Base-by-base conservation (phyloP, 1,284 basidiomycete species). In the Sparassis latifolia region DNA sequence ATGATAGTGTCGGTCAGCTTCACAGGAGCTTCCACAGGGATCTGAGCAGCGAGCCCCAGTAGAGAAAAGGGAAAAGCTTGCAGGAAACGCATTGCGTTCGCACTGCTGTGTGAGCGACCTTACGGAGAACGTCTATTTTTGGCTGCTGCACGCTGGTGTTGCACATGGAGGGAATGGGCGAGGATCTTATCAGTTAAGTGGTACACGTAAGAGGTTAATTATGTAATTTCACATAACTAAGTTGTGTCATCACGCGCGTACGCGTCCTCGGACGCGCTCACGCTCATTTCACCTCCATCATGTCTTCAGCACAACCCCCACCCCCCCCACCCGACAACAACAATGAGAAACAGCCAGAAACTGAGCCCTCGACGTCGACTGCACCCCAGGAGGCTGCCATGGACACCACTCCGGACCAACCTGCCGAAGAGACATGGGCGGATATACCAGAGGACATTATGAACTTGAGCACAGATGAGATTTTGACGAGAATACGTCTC, bases 391-490 rank as follows among this genome's bases (percentile, higher is more conserved):
- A 76, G 55, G 71, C 69, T 12, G 70, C 71, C 29, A 89, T 89
- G 87, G 88, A 90, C 64, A 83, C 78, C 3, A 77, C 81, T 29
- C 79, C 85, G 49, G 86, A 88, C 62, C 72, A 73, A 40, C 82
- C 81, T 1, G 68, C 75, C 10, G 86, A 86, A 64, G 89, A 91
- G 66, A 85, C 80, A 48, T 92, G 85, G 82, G 82, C 79, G 29
- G 89, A 92, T 63, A 86, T 93, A 52, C 89, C 90, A 1, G 82
- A 84, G 57, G 91, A 94, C 30, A 84, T 94, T 58, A 72, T 83
- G 67, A 68, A 77, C 33, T 69, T 89, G 44, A 78, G 73, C 52
- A 84, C 88, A 2, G 91, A 95, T 49, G 92, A 95, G 58, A 89
- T 97, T 57, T 68, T 84, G 54, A 92, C 92, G 52, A 82, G 93